Evolutionary conservation across 768 basidiomycete species (phyloP), one percentile per base, ranked within the genome.

Genomic region (Podaxis carcinomalis): DNA sequence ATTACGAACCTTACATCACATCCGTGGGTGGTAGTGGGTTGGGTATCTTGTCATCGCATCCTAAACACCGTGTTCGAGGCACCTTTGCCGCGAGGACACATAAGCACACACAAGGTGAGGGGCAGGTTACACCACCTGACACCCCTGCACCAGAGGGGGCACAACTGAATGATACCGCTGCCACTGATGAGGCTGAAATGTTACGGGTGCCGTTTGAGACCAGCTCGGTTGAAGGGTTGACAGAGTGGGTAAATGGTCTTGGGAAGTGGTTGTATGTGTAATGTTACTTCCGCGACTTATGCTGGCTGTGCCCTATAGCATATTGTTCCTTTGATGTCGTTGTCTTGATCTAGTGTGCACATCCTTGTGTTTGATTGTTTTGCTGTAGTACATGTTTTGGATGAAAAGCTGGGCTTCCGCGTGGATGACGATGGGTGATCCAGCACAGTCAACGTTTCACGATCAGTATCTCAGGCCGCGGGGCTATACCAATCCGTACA

Each of bases 1-100:
- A 83, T 60, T 97, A 89, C 78, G 81, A 85, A 64, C 88, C 93
- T 27, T 95, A 98, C 80, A 78, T 93, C 66, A 95, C 96, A 37
- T 84, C 91, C 59, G 92, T 99, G 53, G 97, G 97, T 14, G 97
- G 97, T 59, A 88, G 87, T 66, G 96, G 96, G 9, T 82, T 96
- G 16, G 96, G 96, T 62, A 83, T 99, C 65, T 79, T 93, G 67
- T 86, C 88, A 3, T 86, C 84, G 23, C 81, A 83, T 66, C 69
- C 73, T 28, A 76, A 77, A 62, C 79, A 82, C 67, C 74, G 74
- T 42, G 73, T 73, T 62, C 73, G 64, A 62, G 62, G 67, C 49
- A 51, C 64, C 62, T 57, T 37, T 27, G 64, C 57, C 49, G 59
- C 64, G 39, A 46, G 65, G 50, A 64, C 66, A 51, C 65, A 64